Evolutionary conservation across 306 rosid genomes (phyloP).

Genomic region (Erythrophleum fordii): DNA sequence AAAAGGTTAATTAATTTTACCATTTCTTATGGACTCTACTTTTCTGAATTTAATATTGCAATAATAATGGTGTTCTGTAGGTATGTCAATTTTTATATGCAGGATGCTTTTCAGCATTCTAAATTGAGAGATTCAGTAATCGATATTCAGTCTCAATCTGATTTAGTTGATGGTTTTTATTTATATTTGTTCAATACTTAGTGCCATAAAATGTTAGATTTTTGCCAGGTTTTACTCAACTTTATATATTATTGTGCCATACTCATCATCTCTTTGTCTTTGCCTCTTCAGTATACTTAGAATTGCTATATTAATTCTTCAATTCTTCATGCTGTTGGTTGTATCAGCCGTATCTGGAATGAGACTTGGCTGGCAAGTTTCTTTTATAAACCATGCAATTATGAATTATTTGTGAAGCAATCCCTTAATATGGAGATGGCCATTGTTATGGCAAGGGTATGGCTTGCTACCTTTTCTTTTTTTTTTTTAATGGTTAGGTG

Average conservation of each 20-base stretch:
- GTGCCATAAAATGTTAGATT: background rate
- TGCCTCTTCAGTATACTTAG: conserved; percentile 8
- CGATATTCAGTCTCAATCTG: background rate
- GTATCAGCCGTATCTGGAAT: conserved; percentile 95
- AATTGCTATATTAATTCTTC: conserved; percentile 22
- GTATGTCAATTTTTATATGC: conserved; percentile 16
- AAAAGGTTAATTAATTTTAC: conserved; percentile 65
- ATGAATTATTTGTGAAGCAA: conserved; percentile 97
- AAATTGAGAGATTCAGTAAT: background rate
- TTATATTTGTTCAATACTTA: conserved; percentile 1
- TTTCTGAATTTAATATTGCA: conserved; percentile 18
- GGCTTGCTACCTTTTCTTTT: conserved; percentile 16
- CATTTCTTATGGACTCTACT: conserved; percentile 2
- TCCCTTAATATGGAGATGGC: conserved; percentile 99
- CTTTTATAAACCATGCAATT: conserved; percentile 99
- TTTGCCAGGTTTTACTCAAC: background rate
- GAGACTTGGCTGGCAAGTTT: conserved; percentile 96
- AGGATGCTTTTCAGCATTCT: conserved; percentile 3
- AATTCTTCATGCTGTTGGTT: conserved; percentile 32
- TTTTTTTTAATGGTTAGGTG: background rate
- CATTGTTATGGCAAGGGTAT: conserved; percentile 98
- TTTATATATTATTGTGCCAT: background rate
- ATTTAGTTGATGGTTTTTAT: background rate
- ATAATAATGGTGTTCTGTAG: background rate
- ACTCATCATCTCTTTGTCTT: conserved; percentile 7